phyloP scores from a whole-genome alignment of 1,284 basidiomycete genomes.

The Athelia sp. region DNA sequence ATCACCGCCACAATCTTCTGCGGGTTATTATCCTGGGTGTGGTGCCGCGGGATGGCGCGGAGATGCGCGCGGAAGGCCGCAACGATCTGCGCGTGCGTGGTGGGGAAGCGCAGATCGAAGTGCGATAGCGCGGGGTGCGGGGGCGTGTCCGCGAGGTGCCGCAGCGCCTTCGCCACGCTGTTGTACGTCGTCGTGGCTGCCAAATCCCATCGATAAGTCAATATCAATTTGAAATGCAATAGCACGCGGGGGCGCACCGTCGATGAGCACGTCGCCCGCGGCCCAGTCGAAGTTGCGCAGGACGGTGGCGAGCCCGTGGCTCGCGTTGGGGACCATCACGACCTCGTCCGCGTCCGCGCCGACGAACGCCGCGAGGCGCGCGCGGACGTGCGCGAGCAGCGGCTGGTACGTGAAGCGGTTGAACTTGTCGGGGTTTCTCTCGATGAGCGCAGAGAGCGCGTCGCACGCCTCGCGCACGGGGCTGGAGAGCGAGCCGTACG shows the following conservation, averaged over 20 bases:
- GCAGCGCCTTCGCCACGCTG: slow-evolving; percentile 51
- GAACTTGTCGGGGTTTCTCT: slow-evolving; percentile 63
- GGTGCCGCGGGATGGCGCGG: slow-evolving; percentile 16
- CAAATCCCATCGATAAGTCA: not conserved
- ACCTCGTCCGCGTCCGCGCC: slow-evolving; percentile 56
- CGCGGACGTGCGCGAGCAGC: slow-evolving; percentile 38
- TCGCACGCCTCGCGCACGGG: slow-evolving; percentile 52
- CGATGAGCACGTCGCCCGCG: slow-evolving; percentile 41
- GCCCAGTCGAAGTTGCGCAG: slow-evolving; percentile 53
- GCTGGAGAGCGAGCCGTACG: slow-evolving; percentile 63
- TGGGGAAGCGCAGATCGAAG: slow-evolving; percentile 60
- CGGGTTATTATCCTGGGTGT: slow-evolving; percentile 23
- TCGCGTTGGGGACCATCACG: slow-evolving; percentile 64
- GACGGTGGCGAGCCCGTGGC: slow-evolving; percentile 64
- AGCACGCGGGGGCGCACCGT: slow-evolving; percentile 25
- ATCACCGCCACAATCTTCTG: slow-evolving; percentile 67
- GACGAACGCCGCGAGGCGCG: slow-evolving; percentile 53
- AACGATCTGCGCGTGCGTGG: slow-evolving; percentile 55
- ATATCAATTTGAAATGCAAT: not conserved
- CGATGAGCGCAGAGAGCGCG: slow-evolving; percentile 41
- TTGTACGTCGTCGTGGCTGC: slow-evolving; percentile 67
- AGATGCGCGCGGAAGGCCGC: slow-evolving; percentile 44
- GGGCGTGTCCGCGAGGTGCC: slow-evolving; percentile 54
- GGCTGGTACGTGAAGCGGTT: slow-evolving; percentile 39
- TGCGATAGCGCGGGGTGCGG: slow-evolving; percentile 48